Evolutionary conservation across 164 flowering plant genomes (phyloP).

Genomic region (Vitis vinifera): DNA sequence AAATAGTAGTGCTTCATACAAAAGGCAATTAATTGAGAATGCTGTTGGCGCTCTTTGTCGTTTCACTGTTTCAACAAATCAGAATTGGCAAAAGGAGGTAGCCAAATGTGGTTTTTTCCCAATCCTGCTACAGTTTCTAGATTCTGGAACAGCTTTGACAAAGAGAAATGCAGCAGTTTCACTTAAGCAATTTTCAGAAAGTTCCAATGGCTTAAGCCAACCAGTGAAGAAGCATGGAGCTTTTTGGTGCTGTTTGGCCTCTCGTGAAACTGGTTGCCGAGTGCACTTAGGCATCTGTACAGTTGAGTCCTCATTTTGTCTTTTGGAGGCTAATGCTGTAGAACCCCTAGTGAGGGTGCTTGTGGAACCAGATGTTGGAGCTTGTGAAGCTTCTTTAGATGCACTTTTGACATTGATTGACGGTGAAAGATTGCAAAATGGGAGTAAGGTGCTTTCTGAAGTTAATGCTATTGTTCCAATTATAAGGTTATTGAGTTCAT

Average conservation of each 20-base stretch:
- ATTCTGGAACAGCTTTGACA: slow-evolving; percentile 40
- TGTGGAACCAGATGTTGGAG: slow-evolving; percentile 34
- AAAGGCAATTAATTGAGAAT: slow-evolving; percentile 36
- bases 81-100: slow-evolving; percentile 45
- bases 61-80: slow-evolving; percentile 43
- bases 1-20: slow-evolving; percentile 12
- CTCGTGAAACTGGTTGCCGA: slow-evolving; percentile 44
- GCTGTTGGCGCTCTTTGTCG: slow-evolving; percentile 49
- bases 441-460: slow-evolving; percentile 51
- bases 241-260: slow-evolving; percentile 41
- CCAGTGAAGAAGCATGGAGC: slow-evolving; percentile 28
- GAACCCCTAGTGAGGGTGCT: slow-evolving; percentile 45
- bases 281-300: slow-evolving; percentile 58
- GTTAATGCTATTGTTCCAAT: slow-evolving; percentile 43
- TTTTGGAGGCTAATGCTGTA: slow-evolving; percentile 56
- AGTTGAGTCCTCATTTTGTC: slow-evolving; percentile 54
- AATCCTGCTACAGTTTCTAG: slow-evolving; percentile 41
- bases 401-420: slow-evolving; percentile 57
- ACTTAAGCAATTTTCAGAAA: slow-evolving; percentile 50
- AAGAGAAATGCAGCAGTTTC: slow-evolving; percentile 45
- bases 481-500: slow-evolving; percentile 38
- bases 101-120: slow-evolving; percentile 46
- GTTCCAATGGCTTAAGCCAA: slow-evolving; percentile 35
- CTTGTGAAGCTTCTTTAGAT: slow-evolving; percentile 46
- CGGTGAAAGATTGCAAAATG: slow-evolving; percentile 42